Evolutionary conservation across 2,329 filamentous ascomycete species (phyloP).

Genomic region (Talaromyces sp.): DNA sequence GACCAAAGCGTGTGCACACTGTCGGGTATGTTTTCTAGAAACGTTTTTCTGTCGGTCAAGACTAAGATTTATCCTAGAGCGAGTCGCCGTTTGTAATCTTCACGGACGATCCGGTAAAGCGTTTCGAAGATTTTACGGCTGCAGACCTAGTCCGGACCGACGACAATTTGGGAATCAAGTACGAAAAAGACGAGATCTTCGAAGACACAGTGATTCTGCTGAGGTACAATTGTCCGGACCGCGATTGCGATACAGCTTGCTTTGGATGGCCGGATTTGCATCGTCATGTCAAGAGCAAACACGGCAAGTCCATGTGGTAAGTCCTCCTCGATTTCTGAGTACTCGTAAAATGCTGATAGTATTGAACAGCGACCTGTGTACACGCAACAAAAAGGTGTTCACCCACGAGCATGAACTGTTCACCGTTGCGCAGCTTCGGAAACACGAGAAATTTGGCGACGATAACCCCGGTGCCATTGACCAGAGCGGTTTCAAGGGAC

Average conservation of each 20-base stretch:
- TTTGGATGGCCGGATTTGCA: slow-evolving; percentile 73
- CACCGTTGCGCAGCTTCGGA: slow-evolving; percentile 69
- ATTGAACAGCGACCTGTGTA: slow-evolving; percentile 65
- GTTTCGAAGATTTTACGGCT: slow-evolving; percentile 74
- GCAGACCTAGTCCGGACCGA: slow-evolving; percentile 72
- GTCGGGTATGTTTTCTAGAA: slow-evolving; percentile 57
- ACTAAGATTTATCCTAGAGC: slow-evolving; percentile 25
- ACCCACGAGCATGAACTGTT: slow-evolving; percentile 97
- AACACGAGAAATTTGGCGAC: slow-evolving; percentile 85
- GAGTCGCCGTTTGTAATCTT: slow-evolving; percentile 71
- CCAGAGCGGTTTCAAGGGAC: slow-evolving; percentile 93
- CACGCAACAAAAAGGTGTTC: slow-evolving; percentile 94
- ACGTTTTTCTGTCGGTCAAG: background rate
- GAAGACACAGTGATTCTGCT: slow-evolving; percentile 84
- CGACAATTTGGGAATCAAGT: slow-evolving; percentile 83
- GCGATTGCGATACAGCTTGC: slow-evolving; percentile 77
- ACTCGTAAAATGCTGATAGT: background rate
- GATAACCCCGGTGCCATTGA: slow-evolving; percentile 83
- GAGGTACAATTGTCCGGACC: slow-evolving; percentile 90
- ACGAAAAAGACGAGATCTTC: slow-evolving; percentile 80
- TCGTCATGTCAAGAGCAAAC: slow-evolving; percentile 71
- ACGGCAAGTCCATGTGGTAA: slow-evolving; percentile 79
- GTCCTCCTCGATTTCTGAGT: slow-evolving; percentile 19
- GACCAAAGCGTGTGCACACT: slow-evolving; percentile 94
- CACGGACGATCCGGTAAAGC: slow-evolving; percentile 75